phyloP scores from a whole-genome alignment of 768 basidiomycete species.

The Leccinum obscurum region DNA sequence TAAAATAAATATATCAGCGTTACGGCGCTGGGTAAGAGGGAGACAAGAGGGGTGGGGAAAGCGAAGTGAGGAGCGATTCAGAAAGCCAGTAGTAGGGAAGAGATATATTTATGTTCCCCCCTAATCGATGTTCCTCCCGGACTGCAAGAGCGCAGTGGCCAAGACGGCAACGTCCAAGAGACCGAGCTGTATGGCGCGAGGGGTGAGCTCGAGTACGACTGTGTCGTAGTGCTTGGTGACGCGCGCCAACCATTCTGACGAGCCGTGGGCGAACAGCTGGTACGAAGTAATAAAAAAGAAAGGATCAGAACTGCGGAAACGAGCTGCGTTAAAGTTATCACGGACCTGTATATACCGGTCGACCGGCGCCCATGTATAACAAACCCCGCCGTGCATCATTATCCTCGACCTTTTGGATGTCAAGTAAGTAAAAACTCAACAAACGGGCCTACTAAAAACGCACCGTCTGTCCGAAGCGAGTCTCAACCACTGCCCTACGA shows the following conservation, averaged over 20 bases:
- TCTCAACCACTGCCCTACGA: constrained; percentile 52
- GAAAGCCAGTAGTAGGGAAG: background rate
- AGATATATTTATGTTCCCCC: background rate
- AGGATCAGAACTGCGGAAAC: background rate
- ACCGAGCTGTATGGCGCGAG: constrained; percentile 52
- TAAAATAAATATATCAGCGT: too few species aligned
- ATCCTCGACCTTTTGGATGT: constrained; percentile 37
- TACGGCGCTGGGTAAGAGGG: too few species aligned
- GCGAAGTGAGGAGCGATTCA: background rate
- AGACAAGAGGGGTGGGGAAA: too few species aligned
- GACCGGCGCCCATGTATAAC: constrained; percentile 58
- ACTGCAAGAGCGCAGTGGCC: constrained; percentile 56
- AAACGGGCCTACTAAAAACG: constrained; percentile 9
- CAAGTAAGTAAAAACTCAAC: background rate
- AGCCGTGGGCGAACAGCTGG: constrained; percentile 49
- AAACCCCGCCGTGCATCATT: constrained; percentile 51
- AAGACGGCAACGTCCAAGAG: constrained; percentile 53
- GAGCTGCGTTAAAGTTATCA: background rate
- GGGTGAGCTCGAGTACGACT: constrained; percentile 55
- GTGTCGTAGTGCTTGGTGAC: constrained; percentile 46
- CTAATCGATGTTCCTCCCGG: constrained; percentile 63
- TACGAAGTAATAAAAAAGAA: background rate
- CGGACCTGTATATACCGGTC: constrained; percentile 47
- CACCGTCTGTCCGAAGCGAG: constrained; percentile 49
- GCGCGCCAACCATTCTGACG: constrained; percentile 46